Conservation (phyloP, 495 filamentous ascomycete species). For the Alectoria sarmentosa region DNA sequence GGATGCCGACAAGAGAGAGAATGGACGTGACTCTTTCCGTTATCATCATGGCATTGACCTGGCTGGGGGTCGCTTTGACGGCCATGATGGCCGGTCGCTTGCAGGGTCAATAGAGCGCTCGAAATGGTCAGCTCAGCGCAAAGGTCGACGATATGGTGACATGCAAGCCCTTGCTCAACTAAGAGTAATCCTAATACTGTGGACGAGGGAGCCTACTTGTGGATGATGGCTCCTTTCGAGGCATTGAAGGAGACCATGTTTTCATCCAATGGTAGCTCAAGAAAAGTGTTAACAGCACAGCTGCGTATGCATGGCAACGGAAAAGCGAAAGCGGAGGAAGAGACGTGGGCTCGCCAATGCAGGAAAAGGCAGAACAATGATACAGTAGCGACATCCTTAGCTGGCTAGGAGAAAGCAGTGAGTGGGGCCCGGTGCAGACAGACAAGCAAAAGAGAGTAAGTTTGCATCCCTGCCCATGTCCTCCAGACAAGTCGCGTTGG, state of each 20-base stretch:
- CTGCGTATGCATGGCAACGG: neutral
- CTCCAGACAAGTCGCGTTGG: too few species aligned
- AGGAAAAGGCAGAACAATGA: too few species aligned
- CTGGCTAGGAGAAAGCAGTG: too few species aligned
- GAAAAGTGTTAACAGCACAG: neutral
- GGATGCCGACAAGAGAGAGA: slow-evolving; percentile 63
- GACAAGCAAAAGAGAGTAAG: too few species aligned
- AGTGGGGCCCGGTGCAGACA: too few species aligned
- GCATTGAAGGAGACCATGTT: neutral
- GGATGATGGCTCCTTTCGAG: neutral
- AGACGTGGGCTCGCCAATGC: neutral
- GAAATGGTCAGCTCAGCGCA: neutral
- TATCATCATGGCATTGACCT: slow-evolving; percentile 41
- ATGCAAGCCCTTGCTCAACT: neutral
- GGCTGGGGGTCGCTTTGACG: slow-evolving; percentile 8
- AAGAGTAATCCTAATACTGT: neutral
- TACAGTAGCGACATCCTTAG: too few species aligned
- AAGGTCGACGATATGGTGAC: neutral
- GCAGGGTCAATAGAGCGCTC: neutral
- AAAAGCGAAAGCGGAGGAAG: neutral
- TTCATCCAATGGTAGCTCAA: too few species aligned
- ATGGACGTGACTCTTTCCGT: slow-evolving; percentile 63
- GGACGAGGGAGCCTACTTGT: neutral
- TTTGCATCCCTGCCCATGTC: too few species aligned
- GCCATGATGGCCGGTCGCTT: slow-evolving; percentile 14